Percentiles rank a stretch among this genome's conserved stretches.
phyloP scores from a whole-genome alignment of 2,329 filamentous ascomycete species.

The Didymella arachidicola region DNA sequence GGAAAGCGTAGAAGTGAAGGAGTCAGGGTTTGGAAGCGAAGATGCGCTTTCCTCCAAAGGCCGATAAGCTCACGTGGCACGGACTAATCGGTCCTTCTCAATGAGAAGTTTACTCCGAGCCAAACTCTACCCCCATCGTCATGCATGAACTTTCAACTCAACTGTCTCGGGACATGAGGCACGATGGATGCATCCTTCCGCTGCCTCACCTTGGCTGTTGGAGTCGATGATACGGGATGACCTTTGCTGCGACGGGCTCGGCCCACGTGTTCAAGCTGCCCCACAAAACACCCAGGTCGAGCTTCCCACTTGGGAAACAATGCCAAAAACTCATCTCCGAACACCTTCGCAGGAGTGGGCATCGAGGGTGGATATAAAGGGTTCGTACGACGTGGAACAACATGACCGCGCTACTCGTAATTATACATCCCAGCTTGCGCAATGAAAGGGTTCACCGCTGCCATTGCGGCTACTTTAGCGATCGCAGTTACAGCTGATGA shows the following conservation, averaged over 20 bases:
- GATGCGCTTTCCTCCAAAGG: conserved; percentile 12
- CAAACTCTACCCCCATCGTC: conserved; percentile 7
- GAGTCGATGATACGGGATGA: conserved; percentile 6
- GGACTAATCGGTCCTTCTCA: conserved; percentile 14
- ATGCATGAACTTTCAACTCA: not conserved
- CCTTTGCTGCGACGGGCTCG: conserved; percentile 19
- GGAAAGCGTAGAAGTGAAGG: conserved; percentile 16
- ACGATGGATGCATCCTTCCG: conserved; percentile 6
- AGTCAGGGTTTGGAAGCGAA: conserved; percentile 14
- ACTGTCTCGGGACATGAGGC: not conserved
- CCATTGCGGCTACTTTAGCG: conserved; percentile 27
- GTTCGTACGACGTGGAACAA: not conserved
- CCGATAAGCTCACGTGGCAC: conserved; percentile 22
- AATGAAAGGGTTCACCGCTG: conserved; percentile 31
- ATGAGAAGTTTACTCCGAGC: conserved; percentile 9
- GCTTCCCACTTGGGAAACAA: conserved; percentile 34
- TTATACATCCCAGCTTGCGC: not conserved
- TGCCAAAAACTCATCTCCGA: conserved; percentile 37
- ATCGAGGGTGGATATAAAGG: conserved; percentile 5
- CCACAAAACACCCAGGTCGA: conserved; percentile 21
- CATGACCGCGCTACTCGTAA: not conserved
- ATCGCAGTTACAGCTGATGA: conserved; percentile 26
- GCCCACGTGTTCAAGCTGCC: conserved; percentile 29
- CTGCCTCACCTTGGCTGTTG: conserved; percentile 3
- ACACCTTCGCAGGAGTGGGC: conserved; percentile 8